Conservation (phyloP, 495 filamentous ascomycete species). For the Trichoderma virens region DNA sequence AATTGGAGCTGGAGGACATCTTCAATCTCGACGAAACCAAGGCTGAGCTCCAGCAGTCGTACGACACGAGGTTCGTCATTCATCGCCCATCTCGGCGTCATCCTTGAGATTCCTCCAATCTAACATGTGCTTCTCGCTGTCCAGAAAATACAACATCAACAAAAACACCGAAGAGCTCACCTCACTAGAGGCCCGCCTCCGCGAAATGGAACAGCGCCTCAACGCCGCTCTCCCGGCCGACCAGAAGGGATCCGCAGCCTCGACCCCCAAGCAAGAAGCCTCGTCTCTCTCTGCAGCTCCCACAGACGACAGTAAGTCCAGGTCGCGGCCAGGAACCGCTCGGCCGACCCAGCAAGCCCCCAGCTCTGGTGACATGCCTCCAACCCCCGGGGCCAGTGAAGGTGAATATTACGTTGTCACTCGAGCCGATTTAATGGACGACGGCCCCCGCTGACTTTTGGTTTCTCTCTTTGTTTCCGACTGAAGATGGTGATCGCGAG, state of each 20-base stretch:
- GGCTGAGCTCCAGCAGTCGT: slow-evolving; percentile 64
- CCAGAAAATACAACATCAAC: slow-evolving; percentile 62
- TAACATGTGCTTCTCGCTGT: not conserved
- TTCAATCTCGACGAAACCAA: slow-evolving; percentile 79
- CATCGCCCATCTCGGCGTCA: slow-evolving; percentile 10
- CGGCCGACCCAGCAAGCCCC: slow-evolving; percentile 36
- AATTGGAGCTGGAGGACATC: slow-evolving; percentile 75
- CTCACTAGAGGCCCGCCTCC: slow-evolving; percentile 72
- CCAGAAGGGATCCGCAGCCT: slow-evolving; percentile 11
- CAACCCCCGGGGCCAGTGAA: slow-evolving; percentile 51
- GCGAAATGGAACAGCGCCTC: slow-evolving; percentile 76
- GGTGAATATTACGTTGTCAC: slow-evolving; percentile 44
- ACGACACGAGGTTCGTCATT: slow-evolving; percentile 78
- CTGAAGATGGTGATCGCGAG: slow-evolving; percentile 33
- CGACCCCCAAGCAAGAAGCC: slow-evolving; percentile 22
- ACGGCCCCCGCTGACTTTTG: slow-evolving; percentile 27
- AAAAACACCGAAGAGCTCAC: slow-evolving; percentile 74
- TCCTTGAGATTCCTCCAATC: not conserved
- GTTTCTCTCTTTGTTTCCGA: slow-evolving; percentile 17
- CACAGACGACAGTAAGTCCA: slow-evolving; percentile 17
- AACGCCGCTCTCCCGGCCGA: slow-evolving; percentile 33
- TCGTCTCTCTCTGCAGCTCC: slow-evolving; percentile 12
- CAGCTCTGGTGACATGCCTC: slow-evolving; percentile 41
- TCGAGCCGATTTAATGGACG: slow-evolving; percentile 13
- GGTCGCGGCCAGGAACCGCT: slow-evolving; percentile 35